Percentiles rank a stretch among this genome's conserved stretches.
Conservation (phyloP, 2,329 filamentous ascomycete genomes). For the Paradendryphiella salina region DNA sequence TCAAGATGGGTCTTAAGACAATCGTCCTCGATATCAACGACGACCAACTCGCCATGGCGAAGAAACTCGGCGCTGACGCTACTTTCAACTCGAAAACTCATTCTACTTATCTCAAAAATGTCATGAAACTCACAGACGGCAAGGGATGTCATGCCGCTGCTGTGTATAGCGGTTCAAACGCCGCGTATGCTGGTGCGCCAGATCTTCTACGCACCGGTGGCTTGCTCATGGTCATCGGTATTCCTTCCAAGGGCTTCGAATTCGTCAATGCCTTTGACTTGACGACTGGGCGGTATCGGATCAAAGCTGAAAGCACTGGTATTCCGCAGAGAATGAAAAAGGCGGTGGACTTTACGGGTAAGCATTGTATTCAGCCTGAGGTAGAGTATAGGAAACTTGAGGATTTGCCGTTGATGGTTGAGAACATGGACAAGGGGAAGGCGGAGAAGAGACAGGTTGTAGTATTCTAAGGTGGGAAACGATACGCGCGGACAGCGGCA, state of each 20-base stretch:
- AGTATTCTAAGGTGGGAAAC: constrained; percentile 32
- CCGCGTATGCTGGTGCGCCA: constrained; percentile 46
- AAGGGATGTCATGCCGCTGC: constrained; percentile 50
- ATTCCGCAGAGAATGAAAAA: constrained; percentile 51
- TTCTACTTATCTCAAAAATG: constrained; percentile 44
- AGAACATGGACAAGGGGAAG: constrained; percentile 47
- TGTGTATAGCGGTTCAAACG: constrained; percentile 48
- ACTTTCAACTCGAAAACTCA: constrained; percentile 51
- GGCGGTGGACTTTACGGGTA: constrained; percentile 50
- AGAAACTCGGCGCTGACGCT: constrained; percentile 48
- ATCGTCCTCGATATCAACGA: constrained; percentile 54
- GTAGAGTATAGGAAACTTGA: constrained; percentile 49
- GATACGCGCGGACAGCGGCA: neutral
- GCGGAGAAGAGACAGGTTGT: constrained; percentile 46
- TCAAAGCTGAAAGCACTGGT: constrained; percentile 51
- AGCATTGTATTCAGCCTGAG: constrained; percentile 49
- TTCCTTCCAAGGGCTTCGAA: constrained; percentile 45
- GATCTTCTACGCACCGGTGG: constrained; percentile 47
- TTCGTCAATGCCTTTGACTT: constrained; percentile 48
- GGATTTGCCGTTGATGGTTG: constrained; percentile 47
- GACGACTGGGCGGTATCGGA: constrained; percentile 47
- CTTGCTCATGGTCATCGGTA: constrained; percentile 51
- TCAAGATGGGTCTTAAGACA: constrained; percentile 48
- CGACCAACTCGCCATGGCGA: constrained; percentile 47
- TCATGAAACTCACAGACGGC: constrained; percentile 48